These are phyloP conservation scores for Gracilaria gracilis DNA, from an alignment of 23 red algal species.

Conservation along the genomic window DNA sequence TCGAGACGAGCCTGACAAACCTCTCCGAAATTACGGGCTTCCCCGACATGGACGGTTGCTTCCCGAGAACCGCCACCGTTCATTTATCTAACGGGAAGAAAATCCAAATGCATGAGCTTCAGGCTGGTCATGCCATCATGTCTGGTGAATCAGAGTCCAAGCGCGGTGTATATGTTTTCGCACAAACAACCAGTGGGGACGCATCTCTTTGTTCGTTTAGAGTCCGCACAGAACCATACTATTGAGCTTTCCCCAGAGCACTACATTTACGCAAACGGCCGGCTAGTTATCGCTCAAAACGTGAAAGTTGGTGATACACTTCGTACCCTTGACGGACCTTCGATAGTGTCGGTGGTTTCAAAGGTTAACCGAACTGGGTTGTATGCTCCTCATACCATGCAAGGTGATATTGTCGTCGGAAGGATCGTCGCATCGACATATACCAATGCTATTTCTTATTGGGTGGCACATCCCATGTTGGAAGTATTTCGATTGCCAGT, in stretches of 20 bases:
- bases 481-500: conserved; percentile 31
- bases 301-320: conserved; percentile 22
- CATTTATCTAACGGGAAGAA: conserved; percentile 11
- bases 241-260: conserved; percentile 34
- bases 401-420: conserved; percentile 68
- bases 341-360: not conserved
- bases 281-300: not conserved
- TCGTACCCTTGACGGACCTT: conserved; percentile 48
- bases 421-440: conserved; percentile 58
- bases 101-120: conserved; percentile 1
- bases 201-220: conserved; percentile 19
- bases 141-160: not conserved
- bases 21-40: not conserved
- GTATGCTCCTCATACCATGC: conserved; percentile 61
- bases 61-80: conserved; percentile 24
- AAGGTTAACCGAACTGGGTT: conserved; percentile 13
- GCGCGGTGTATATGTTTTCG: conserved; percentile 20
- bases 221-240: conserved; percentile 17
- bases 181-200: not conserved
- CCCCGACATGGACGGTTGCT: not conserved
- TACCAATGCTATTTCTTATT: conserved; percentile 47
- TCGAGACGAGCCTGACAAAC: not conserved
- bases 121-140: conserved; percentile 14
- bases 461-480: conserved; percentile 52
- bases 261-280: conserved; percentile 22